Base-by-base conservation (phyloP, 768 basidiomycete genomes). In the Boletus vermiculosoides region DNA sequence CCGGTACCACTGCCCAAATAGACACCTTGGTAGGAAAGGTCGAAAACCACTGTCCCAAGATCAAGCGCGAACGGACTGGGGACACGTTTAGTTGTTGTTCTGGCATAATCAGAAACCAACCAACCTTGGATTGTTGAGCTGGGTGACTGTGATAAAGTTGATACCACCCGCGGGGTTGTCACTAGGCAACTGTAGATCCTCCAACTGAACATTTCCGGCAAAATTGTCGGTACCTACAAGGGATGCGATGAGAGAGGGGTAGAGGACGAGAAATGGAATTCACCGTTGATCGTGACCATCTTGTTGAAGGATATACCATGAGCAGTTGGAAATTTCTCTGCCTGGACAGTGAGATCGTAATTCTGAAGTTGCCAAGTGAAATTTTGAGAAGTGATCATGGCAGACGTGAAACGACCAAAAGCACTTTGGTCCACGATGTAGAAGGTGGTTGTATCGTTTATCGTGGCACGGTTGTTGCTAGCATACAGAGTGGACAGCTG, bases 161-260 rank as follows among this genome's bases (percentile, higher is more conserved):
- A 91, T 86, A 23, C 88, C 88, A 50, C 86, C 86, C 0, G 72
- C 74, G 12, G 85, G 83, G 69, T 81, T 79, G 63, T 89, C 87
- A 44, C 82, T 81, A 0, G 88, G 88, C 13, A 91, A 74, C 63
- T 81, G 78, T 50, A 90, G 77, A 54, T 88, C 82, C 52, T 77
- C 69, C 22, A 90, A 73, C 22, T 67, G 54, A 41, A 87, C 82
- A 66, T 80, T 77, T 18, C 78, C 77, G n/a, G 76, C 64, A 66
- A 90, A 90, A 65, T 77, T 83, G 59, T 86, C 76, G 70, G 84
- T 83, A 5, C 83, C 85, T 85, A 55, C 40, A 33, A 57, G 23
- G 41, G 1, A 28, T 20, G 41, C 47, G 45, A 50, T 58, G 53
- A 34, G 11, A 13, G 2, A 16, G 8, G 55, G 30, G 0, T 9